Conservation (phyloP, 2,329 filamentous ascomycete genomes). For the Pseudonectria buxi region DNA sequence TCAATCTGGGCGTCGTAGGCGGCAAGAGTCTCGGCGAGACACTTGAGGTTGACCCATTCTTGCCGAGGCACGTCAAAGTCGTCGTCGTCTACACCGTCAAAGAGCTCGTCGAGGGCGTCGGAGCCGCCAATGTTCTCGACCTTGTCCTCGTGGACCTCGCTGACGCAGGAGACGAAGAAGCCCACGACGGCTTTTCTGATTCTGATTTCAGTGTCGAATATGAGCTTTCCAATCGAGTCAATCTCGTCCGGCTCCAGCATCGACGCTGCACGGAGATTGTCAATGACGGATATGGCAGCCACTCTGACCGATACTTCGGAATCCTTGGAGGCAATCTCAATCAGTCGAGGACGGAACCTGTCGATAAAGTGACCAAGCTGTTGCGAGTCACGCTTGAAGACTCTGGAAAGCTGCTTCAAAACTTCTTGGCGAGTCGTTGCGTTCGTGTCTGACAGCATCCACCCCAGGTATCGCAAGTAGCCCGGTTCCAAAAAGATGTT, state of each 20-base stretch:
- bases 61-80: slow-evolving; percentile 69
- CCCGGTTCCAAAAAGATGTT: slow-evolving; percentile 85
- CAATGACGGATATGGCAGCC: slow-evolving; percentile 72
- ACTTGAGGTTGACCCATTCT: slow-evolving; percentile 90
- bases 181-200: slow-evolving; percentile 82
- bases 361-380: slow-evolving; percentile 90
- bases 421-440: slow-evolving; percentile 75
- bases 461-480: slow-evolving; percentile 89
- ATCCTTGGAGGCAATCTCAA: slow-evolving; percentile 89
- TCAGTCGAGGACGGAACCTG: slow-evolving; percentile 75
- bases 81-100: slow-evolving; percentile 65
- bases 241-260: slow-evolving; percentile 89
- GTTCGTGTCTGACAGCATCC: slow-evolving; percentile 82
- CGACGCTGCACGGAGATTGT: slow-evolving; percentile 73
- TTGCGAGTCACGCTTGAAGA: slow-evolving; percentile 76
- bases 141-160: slow-evolving; percentile 71
- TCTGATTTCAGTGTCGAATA: slow-evolving; percentile 79
- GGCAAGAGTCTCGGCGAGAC: slow-evolving; percentile 74
- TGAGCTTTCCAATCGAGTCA: slow-evolving; percentile 76
- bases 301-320: slow-evolving; percentile 75
- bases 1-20: slow-evolving; percentile 69
- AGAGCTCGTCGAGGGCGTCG: slow-evolving; percentile 64
- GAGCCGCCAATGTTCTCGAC: slow-evolving; percentile 79
- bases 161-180: slow-evolving; percentile 85
- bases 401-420: slow-evolving; percentile 69